Percentiles rank a stretch among this genome's conserved stretches.
Conservation (phyloP, 176 grass and related monocot genomes). For the Raddia guianensis region DNA sequence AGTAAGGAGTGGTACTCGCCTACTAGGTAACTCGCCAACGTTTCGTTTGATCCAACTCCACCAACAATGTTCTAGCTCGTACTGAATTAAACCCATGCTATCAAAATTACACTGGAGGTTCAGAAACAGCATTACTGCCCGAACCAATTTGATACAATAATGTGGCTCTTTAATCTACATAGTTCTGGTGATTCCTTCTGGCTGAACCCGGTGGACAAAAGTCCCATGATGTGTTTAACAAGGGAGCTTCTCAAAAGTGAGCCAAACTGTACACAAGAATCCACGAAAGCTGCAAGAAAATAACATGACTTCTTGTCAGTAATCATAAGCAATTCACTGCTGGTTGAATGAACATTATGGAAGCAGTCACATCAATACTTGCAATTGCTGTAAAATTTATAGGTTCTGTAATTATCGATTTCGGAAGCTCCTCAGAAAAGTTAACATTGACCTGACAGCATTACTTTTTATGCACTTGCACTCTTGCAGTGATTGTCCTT, state of each 20-base stretch:
- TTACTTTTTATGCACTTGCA: neutral
- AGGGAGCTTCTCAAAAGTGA: slow-evolving; percentile 68
- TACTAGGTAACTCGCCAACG: neutral
- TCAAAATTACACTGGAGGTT: slow-evolving; percentile 44
- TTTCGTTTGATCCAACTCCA: neutral
- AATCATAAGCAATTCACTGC: neutral
- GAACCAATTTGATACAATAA: slow-evolving; percentile 35
- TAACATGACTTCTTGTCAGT: slow-evolving; percentile 6
- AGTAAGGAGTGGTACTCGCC: neutral
- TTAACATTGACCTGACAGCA: neutral
- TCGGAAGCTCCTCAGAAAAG: neutral
- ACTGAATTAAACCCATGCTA: slow-evolving; percentile 35
- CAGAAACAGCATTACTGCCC: slow-evolving; percentile 27
- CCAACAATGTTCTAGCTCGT: slow-evolving; percentile 15
- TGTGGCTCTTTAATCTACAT: slow-evolving; percentile 39
- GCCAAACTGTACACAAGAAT: slow-evolving; percentile 89
- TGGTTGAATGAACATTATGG: neutral
- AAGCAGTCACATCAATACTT: neutral
- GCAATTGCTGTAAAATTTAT: neutral
- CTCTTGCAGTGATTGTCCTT: neutral
- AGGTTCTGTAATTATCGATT: neutral
- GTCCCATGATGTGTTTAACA: slow-evolving; percentile 11
- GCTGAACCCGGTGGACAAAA: neutral
- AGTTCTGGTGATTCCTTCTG: slow-evolving; percentile 12
- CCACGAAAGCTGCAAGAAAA: slow-evolving; percentile 79